Evolutionary conservation across 2,329 filamentous ascomycete genomes (phyloP).

Genomic region (Aspergillus ustus): DNA sequence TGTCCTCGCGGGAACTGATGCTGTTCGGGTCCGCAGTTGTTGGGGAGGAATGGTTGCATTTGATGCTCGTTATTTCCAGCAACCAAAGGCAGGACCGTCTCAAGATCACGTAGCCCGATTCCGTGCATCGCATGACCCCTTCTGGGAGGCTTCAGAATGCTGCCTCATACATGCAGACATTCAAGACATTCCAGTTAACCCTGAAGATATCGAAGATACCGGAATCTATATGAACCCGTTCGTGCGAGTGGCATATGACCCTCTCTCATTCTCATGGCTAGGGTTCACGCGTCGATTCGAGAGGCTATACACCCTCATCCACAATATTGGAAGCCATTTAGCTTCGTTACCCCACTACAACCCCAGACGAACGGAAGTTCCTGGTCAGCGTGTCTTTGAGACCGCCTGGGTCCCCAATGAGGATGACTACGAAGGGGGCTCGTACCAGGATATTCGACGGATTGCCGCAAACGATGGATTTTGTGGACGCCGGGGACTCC

Average conservation of each 20-base stretch:
- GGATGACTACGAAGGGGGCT: constrained; percentile 36
- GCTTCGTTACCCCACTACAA: constrained; percentile 64
- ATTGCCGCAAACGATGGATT: constrained; percentile 50
- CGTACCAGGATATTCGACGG: constrained; percentile 45
- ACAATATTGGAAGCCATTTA: constrained; percentile 62
- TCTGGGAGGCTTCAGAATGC: constrained; percentile 69
- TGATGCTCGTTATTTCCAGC: constrained; percentile 52
- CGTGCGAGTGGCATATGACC: constrained; percentile 71
- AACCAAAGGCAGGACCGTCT: constrained; percentile 7
- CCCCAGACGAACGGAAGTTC: constrained; percentile 62
- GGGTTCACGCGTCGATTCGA: constrained; percentile 67
- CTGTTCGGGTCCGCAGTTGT: constrained; percentile 73
- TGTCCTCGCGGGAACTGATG: constrained; percentile 61
- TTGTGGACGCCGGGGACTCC: constrained; percentile 49
- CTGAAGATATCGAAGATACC: constrained; percentile 48
- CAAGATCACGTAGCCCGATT: constrained; percentile 54
- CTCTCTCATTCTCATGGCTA: constrained; percentile 62
- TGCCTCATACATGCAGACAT: constrained; percentile 62
- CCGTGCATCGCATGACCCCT: constrained; percentile 62
- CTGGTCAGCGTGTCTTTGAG: constrained; percentile 55
- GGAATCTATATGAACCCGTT: constrained; percentile 77
- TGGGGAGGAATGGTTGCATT: constrained; percentile 75
- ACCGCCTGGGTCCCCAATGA: constrained; percentile 47
- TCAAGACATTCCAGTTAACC: constrained; percentile 39
- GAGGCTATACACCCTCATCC: constrained; percentile 63